Conservation (phyloP, 176 grass and related monocot genomes). For the Ensete ventricosum region DNA sequence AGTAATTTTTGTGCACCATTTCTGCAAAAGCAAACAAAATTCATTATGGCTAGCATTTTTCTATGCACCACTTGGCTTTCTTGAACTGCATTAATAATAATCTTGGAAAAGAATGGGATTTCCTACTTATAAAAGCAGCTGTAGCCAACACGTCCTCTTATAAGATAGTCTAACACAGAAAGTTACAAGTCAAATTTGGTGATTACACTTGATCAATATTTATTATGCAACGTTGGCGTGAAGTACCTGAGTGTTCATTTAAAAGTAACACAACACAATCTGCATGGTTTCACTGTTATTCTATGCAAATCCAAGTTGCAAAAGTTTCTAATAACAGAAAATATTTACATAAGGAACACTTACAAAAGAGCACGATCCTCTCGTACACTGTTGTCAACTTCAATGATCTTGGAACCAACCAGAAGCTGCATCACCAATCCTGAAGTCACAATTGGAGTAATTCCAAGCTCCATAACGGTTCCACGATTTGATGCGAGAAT, state of each 20-base stretch:
- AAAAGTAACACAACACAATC: neutral
- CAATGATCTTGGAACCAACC: slow-evolving; percentile 65
- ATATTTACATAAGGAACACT: slow-evolving; percentile 20
- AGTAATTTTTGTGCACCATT: slow-evolving; percentile 48
- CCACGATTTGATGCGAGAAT: slow-evolving; percentile 76
- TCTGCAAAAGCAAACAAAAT: slow-evolving; percentile 19
- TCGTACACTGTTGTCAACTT: slow-evolving; percentile 72
- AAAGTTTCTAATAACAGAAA: neutral
- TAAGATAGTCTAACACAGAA: too few relatives aligned
- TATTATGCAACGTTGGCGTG: neutral
- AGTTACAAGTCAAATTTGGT: neutral
- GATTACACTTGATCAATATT: neutral
- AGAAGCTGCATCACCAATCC: slow-evolving; percentile 70
- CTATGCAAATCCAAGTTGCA: neutral
- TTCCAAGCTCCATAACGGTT: slow-evolving; percentile 79
- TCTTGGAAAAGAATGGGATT: too few relatives aligned
- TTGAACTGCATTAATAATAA: too few relatives aligned
- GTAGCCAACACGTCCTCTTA: too few relatives aligned
- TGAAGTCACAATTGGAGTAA: slow-evolving; percentile 71
- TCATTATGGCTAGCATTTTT: neutral
- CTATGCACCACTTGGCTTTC: too few relatives aligned
- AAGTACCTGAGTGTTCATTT: neutral
- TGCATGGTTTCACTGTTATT: neutral
- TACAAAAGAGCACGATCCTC: slow-evolving; percentile 70
- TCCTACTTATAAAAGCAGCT: too few relatives aligned